A percentile compares a stretch with the other conserved stretches of the same genome.
phyloP scores from a whole-genome alignment of 805 yeast genomes.

The Lipomyces mesembrius region DNA sequence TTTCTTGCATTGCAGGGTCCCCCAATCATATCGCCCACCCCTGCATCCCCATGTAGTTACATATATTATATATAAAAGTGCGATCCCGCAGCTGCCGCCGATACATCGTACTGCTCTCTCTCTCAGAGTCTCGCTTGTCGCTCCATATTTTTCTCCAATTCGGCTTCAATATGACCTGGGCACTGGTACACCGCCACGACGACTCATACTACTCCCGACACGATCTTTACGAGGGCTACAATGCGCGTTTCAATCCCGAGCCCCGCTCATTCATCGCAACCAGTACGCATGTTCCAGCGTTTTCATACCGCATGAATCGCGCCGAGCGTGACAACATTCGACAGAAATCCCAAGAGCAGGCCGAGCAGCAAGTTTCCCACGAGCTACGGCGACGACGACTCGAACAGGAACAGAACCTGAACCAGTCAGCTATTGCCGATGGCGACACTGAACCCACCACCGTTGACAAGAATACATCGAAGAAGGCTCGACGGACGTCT shows the following conservation, averaged over 20 bases:
- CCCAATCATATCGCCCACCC: no score
- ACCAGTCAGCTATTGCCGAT: slow-evolving; percentile 10
- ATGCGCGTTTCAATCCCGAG: slow-evolving; percentile 26
- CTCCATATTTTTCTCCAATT: not conserved
- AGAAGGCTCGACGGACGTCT: slow-evolving; percentile 24
- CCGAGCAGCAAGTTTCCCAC: slow-evolving; percentile 6
- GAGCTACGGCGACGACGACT: slow-evolving; percentile 15
- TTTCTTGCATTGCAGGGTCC: no score
- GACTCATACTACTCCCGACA: slow-evolving; percentile 25
- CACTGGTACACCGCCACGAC: slow-evolving; percentile 24
- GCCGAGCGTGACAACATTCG: slow-evolving; percentile 19
- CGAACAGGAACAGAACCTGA: slow-evolving; percentile 10
- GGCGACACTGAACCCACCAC: not conserved
- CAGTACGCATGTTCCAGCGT: slow-evolving; percentile 19
- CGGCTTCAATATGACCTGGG: slow-evolving; percentile 19
- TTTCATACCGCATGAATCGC: slow-evolving; percentile 24
- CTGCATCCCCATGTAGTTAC: no score
- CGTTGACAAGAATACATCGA: not conserved
- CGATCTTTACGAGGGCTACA: slow-evolving; percentile 27
- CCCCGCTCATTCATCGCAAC: slow-evolving; percentile 7
- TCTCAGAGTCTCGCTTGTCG: no score
- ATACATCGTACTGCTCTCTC: no score
- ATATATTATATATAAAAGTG: no score
- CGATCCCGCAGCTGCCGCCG: no score
- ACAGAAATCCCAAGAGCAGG: slow-evolving; percentile 19